Evolutionary conservation across 805 yeast species (phyloP).

Genomic region (Pichia deserticola): DNA sequence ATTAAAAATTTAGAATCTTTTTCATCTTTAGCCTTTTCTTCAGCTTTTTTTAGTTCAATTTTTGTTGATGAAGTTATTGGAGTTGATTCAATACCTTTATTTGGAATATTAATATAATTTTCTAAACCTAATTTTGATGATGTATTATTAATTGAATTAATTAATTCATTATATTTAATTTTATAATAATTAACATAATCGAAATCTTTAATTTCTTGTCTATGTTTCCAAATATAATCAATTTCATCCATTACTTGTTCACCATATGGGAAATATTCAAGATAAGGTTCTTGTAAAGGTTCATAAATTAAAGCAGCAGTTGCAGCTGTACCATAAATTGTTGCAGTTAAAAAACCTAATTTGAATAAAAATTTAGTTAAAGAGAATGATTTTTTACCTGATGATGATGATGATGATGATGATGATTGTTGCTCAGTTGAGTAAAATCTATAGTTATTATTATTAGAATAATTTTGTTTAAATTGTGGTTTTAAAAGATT

Average conservation of each 20-base stretch:
- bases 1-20: neutral
- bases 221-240: constrained; percentile 32
- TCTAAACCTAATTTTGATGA: constrained; percentile 32
- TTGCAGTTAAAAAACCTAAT: constrained; percentile 19
- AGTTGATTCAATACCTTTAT: constrained; percentile 26
- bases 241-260: constrained; percentile 44
- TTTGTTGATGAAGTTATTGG: neutral
- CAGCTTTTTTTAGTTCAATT: neutral
- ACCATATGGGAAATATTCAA: constrained; percentile 59
- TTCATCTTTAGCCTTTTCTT: constrained; percentile 1
- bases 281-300: constrained; percentile 52
- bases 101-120: constrained; percentile 32
- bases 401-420: too few species aligned
- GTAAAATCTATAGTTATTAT: neutral
- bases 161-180: constrained; percentile 1
- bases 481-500: constrained; percentile 6
- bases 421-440: neutral
- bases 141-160: constrained; percentile 5
- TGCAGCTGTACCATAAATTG: constrained; percentile 53
- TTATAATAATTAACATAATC: constrained; percentile 8
- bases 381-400: constrained; percentile 15
- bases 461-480: constrained; percentile 5
- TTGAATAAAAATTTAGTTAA: constrained; percentile 22
- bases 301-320: constrained; percentile 49
- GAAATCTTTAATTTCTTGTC: constrained; percentile 16